A percentile compares a stretch with the other conserved stretches of the same genome.
These are phyloP conservation scores for Mrakiaceae sp. DNA, from an alignment of 1,284 basidiomycete species.

Conservation along the genomic window DNA sequence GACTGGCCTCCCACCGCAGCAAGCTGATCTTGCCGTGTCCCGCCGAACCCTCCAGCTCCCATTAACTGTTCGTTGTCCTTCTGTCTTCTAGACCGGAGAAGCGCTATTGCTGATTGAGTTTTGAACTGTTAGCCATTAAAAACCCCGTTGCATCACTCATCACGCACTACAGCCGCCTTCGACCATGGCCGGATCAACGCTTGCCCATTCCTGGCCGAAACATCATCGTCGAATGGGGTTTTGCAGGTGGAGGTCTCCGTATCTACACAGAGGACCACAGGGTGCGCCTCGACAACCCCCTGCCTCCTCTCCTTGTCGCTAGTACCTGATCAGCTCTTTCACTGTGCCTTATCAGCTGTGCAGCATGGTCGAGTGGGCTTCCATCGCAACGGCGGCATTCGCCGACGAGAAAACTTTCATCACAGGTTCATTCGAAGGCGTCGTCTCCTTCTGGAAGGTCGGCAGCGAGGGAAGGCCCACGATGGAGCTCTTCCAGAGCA, in stretches of 20 bases:
- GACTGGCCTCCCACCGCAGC: slow-evolving; percentile 29
- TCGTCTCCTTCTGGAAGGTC: slow-evolving; percentile 66
- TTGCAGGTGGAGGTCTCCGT: slow-evolving; percentile 42
- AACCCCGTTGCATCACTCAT: slow-evolving; percentile 44
- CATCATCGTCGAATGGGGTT: slow-evolving; percentile 55
- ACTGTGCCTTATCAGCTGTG: slow-evolving; percentile 42
- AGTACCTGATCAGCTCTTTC: slow-evolving; percentile 11
- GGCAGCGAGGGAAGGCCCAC: slow-evolving; percentile 29
- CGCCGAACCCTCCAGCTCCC: slow-evolving; percentile 36
- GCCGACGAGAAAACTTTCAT: slow-evolving; percentile 58
- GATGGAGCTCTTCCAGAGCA: slow-evolving; percentile 52
- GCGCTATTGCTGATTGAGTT: neutral
- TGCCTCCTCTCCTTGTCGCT: slow-evolving; percentile 1
- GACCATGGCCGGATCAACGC: slow-evolving; percentile 50
- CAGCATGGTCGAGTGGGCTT: slow-evolving; percentile 61
- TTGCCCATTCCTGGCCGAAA: slow-evolving; percentile 43
- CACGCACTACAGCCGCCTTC: slow-evolving; percentile 50
- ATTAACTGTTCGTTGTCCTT: slow-evolving; percentile 44
- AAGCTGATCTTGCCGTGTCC: slow-evolving; percentile 19
- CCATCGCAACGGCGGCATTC: slow-evolving; percentile 62
- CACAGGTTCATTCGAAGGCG: slow-evolving; percentile 64
- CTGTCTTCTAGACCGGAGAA: neutral
- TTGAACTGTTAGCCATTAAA: slow-evolving; percentile 41
- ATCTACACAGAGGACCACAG: slow-evolving; percentile 47
- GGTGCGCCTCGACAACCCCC: slow-evolving; percentile 13